Percentiles rank a stretch among this genome's conserved stretches.
These are phyloP conservation scores for Lantana camara DNA, from an alignment of 257 asterid species.

Conservation along the genomic window DNA sequence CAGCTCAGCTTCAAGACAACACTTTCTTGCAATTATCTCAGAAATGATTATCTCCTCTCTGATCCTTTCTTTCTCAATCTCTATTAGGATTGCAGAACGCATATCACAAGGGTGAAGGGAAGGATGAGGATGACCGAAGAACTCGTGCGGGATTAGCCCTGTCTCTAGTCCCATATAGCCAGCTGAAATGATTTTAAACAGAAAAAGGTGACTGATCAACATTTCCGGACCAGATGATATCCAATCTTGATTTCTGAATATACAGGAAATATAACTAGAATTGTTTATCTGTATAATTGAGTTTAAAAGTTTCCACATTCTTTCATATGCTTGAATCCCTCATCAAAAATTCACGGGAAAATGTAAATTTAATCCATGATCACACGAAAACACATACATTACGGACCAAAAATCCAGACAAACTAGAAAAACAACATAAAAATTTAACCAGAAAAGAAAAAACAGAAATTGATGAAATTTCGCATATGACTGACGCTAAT, in stretches of 20 bases:
- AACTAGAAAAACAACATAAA: no score
- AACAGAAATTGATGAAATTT: no score
- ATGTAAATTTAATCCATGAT: background rate
- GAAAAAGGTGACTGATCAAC: background rate
- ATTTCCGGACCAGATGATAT: background rate
- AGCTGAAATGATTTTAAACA: slow-evolving; percentile 3
- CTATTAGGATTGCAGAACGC: slow-evolving; percentile 30
- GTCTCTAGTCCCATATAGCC: background rate
- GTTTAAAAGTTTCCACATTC: no score
- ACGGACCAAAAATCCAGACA: no score
- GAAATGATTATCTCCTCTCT: slow-evolving; percentile 45
- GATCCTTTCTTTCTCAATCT: slow-evolving; percentile 46
- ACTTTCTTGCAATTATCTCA: slow-evolving; percentile 41
- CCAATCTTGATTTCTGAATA: background rate
- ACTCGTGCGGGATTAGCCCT: background rate
- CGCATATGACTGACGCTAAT: no score
- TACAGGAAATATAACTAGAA: background rate
- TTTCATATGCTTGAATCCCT: no score
- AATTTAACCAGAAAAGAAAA: no score
- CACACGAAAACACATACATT: no score
- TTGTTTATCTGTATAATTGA: no score
- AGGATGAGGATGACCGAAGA: background rate
- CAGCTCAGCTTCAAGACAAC: slow-evolving; percentile 38
- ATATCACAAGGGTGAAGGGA: background rate
- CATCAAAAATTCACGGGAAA: background rate